Evolutionary conservation across 2,329 filamentous ascomycete species (phyloP).

Genomic region (Exserohilum turcica): DNA sequence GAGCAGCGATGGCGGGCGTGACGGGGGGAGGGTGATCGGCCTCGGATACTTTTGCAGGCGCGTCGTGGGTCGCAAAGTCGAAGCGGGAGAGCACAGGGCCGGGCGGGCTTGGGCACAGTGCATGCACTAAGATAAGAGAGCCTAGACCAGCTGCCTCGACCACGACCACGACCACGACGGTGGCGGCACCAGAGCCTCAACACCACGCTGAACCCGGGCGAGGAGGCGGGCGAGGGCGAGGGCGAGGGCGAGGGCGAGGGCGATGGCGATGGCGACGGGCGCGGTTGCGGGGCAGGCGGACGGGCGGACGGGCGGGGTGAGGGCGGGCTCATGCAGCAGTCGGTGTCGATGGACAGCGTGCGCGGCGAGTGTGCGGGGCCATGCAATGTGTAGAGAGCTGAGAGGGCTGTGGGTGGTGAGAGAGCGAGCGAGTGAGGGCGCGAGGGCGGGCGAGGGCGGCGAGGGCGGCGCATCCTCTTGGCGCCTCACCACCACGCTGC

Average conservation of each 20-base stretch:
- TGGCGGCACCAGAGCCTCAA: constrained; percentile 13
- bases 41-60: constrained; percentile 22
- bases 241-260: neutral
- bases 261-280: neutral
- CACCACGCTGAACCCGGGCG: constrained; percentile 16
- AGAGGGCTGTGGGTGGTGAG: no score
- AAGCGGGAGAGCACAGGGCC: constrained; percentile 19
- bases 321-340: constrained; percentile 6
- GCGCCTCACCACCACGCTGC: neutral
- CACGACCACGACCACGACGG: neutral
- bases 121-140: constrained; percentile 27
- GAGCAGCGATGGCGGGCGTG: constrained; percentile 13
- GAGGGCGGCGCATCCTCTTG: constrained; percentile 11
- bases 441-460: no score
- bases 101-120: constrained; percentile 15
- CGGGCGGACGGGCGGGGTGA: neutral
- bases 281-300: constrained; percentile 7
- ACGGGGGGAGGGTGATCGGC: constrained; percentile 24
- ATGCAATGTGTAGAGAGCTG: no score
- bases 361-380: neutral
- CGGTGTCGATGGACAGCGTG: neutral
- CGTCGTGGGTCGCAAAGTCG: constrained; percentile 24
- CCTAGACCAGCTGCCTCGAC: constrained; percentile 6
- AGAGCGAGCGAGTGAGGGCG: no score
- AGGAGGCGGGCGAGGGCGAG: neutral